These are phyloP conservation scores for Penstemon barbatus DNA, from an alignment of 257 asterid genomes.

Conservation along the genomic window DNA sequence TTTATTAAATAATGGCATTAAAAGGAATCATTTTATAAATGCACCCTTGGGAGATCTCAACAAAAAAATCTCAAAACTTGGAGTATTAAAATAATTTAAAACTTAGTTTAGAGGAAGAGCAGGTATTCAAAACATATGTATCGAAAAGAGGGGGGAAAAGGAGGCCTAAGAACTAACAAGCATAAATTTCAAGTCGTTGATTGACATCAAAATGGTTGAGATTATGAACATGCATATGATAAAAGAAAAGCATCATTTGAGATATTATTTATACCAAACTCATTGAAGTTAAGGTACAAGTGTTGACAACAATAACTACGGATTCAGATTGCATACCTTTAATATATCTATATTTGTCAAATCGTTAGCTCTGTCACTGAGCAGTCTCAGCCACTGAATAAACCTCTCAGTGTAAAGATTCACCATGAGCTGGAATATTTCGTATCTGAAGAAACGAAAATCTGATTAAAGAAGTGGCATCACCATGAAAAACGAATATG, in stretches of 20 bases:
- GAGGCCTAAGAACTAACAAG: neutral
- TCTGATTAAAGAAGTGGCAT: constrained; percentile 16
- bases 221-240: constrained; percentile 13
- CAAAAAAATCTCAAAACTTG: too few relatives aligned
- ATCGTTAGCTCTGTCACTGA: constrained; percentile 89
- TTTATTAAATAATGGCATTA: neutral
- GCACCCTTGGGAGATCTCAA: too few relatives aligned
- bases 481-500: constrained; percentile 22
- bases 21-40: neutral
- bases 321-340: constrained; percentile 53
- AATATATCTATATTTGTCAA: constrained; percentile 87
- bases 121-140: neutral
- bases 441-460: constrained; percentile 62
- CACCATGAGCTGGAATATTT: constrained; percentile 98
- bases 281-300: constrained; percentile 12
- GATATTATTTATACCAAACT: constrained; percentile 1
- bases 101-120: neutral
- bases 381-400: constrained; percentile 94
- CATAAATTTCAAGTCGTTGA: neutral
- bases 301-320: neutral
- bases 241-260: constrained; percentile 16
- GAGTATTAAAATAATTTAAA: neutral
- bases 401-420: constrained; percentile 97
- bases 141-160: neutral
- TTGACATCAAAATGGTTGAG: neutral